These are phyloP conservation scores for Gossypioides kirkii DNA, from an alignment of 345 rosid species.

Conservation along the genomic window DNA sequence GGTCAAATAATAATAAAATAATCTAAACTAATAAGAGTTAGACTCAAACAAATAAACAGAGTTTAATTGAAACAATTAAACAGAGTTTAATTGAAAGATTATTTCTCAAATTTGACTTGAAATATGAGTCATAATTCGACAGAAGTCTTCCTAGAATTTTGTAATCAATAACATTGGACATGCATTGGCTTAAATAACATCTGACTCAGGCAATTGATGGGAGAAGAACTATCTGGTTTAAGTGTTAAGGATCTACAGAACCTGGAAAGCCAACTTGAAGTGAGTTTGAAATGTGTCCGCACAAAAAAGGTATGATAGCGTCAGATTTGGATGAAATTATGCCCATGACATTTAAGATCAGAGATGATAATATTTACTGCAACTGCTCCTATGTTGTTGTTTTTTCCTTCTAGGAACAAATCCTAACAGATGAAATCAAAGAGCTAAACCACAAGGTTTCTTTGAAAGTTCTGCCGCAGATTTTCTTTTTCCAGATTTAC, in stretches of 20 bases:
- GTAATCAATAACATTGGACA: neutral
- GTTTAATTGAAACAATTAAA: too few species aligned
- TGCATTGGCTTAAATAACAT: constrained; percentile 1
- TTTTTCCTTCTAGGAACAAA: constrained; percentile 44
- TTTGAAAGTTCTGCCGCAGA: neutral
- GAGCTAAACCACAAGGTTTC: constrained; percentile 57
- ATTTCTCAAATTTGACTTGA: too few species aligned
- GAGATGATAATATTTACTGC: neutral
- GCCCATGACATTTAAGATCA: neutral
- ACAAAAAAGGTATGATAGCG: constrained; percentile 45
- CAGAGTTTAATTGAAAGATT: too few species aligned
- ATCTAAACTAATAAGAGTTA: too few species aligned
- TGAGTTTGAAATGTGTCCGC: constrained; percentile 58
- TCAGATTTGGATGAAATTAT: neutral
- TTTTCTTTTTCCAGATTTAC: neutral
- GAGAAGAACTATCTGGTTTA: constrained; percentile 75
- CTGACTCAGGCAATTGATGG: constrained; percentile 59
- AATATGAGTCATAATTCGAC: too few species aligned
- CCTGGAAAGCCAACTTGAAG: constrained; percentile 66
- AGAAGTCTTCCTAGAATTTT: neutral
- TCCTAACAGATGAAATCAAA: constrained; percentile 48
- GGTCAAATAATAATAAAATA: too few species aligned
- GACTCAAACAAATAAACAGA: too few species aligned
- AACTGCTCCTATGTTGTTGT: neutral
- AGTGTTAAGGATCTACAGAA: constrained; percentile 51